These are phyloP conservation scores for Pyrus hybrid DNA, from an alignment of 331 rosid species.

Conservation along the genomic window DNA sequence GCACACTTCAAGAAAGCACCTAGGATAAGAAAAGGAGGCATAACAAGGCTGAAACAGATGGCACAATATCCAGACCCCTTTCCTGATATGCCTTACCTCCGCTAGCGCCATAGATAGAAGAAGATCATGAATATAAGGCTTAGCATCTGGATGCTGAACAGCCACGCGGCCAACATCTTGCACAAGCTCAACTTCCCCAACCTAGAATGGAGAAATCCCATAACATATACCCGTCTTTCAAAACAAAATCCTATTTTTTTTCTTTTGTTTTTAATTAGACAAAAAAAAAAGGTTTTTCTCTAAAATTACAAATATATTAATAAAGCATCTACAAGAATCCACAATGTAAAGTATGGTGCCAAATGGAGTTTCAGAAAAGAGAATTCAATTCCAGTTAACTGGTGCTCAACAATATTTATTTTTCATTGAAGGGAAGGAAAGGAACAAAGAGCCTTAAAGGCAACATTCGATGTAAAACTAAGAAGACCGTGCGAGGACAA, in stretches of 20 bases:
- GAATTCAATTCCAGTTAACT: not conserved
- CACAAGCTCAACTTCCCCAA: constrained; percentile 79
- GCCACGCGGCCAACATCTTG: constrained; percentile 60
- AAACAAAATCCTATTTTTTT: not conserved
- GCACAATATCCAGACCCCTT: constrained; percentile 28
- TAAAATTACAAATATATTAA: not conserved
- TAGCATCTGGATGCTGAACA: constrained; percentile 70
- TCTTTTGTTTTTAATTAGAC: not conserved
- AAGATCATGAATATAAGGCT: constrained; percentile 73
- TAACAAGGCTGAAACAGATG: constrained; percentile 33
- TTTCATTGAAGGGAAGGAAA: not conserved
- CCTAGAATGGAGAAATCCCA: constrained; percentile 38
- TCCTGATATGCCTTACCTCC: constrained; percentile 63
- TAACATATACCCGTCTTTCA: not conserved
- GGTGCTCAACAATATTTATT: not conserved
- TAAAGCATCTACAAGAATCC: not conserved
- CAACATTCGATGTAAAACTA: not conserved
- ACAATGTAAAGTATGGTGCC: not conserved
- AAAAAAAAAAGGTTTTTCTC: not conserved
- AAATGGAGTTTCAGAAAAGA: not conserved
- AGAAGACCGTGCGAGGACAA: not conserved
- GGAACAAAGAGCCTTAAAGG: not conserved
- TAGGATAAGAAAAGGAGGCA: constrained; percentile 54
- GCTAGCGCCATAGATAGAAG: constrained; percentile 92
- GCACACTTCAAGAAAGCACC: constrained; percentile 96